These are phyloP conservation scores for Chalciporus piperatus DNA, from an alignment of 768 basidiomycete genomes.

Conservation along the genomic window DNA sequence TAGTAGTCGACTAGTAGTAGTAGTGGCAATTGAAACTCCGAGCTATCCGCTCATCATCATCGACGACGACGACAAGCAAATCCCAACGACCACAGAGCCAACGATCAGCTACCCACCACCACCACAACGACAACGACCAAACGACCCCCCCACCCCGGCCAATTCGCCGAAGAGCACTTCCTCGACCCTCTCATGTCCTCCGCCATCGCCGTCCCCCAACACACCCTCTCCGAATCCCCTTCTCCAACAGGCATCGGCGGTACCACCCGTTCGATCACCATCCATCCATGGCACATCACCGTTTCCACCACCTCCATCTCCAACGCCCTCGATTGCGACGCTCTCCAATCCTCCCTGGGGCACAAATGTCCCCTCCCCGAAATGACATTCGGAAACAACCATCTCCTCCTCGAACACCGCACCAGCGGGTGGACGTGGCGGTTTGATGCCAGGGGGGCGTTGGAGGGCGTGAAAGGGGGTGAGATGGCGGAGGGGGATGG, in stretches of 20 bases:
- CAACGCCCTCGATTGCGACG: slow-evolving; percentile 71
- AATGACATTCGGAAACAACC: slow-evolving; percentile 94
- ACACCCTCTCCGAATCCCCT: slow-evolving; percentile 66
- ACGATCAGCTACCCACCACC: background rate
- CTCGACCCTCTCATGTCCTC: slow-evolving; percentile 34
- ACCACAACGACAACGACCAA: background rate
- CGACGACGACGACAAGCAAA: slow-evolving; percentile 4
- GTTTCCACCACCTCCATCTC: slow-evolving; percentile 77
- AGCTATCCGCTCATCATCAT: slow-evolving; percentile 2
- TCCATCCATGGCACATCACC: slow-evolving; percentile 67
- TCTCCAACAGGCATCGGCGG: too few relatives aligned
- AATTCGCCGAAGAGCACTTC: slow-evolving; percentile 8
- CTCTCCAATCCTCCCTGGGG: slow-evolving; percentile 58
- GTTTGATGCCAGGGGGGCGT: slow-evolving; percentile 67
- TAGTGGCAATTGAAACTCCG: slow-evolving; percentile 27
- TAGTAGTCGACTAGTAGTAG: background rate
- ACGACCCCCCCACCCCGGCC: background rate
- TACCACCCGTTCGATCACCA: slow-evolving; percentile 64
- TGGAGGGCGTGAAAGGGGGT: slow-evolving; percentile 71
- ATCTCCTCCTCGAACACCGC: slow-evolving; percentile 62
- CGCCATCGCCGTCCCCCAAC: slow-evolving; percentile 51
- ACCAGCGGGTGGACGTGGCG: slow-evolving; percentile 60
- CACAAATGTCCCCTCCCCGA: slow-evolving; percentile 79
- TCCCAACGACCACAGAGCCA: background rate
- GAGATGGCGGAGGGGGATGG: slow-evolving; percentile 80